Evolutionary conservation across 2,329 filamentous ascomycete genomes (phyloP).

Genomic region (Paramyrothecium roridum): DNA sequence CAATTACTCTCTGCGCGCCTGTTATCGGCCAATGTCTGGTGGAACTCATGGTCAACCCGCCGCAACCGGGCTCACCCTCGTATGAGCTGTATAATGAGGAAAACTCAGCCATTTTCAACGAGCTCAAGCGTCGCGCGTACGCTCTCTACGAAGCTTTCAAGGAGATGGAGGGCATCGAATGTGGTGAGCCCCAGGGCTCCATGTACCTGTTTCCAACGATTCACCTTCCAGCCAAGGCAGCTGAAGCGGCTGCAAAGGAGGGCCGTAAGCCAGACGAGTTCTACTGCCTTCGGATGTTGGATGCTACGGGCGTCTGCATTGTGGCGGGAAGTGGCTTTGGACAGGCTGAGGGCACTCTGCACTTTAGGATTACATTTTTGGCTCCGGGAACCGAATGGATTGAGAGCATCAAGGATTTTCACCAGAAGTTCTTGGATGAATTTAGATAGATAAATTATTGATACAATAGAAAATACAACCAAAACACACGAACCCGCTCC

Average conservation of each 20-base stretch:
- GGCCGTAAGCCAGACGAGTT: conserved; percentile 79
- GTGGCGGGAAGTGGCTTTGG: conserved; percentile 89
- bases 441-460: conserved; percentile 41
- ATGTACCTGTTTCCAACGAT: conserved; percentile 99
- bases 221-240: conserved; percentile 69
- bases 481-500: no score
- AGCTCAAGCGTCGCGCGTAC: conserved; percentile 71
- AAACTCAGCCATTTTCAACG: conserved; percentile 75
- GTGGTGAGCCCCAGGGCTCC: conserved; percentile 80
- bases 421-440: conserved; percentile 82
- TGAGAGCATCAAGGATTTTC: conserved; percentile 78
- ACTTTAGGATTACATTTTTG: conserved; percentile 93
- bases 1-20: conserved; percentile 89
- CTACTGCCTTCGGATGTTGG: conserved; percentile 83
- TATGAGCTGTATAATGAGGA: conserved; percentile 78
- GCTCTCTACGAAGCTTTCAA: conserved; percentile 88
- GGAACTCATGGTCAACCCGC: conserved; percentile 95
- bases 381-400: conserved; percentile 94
- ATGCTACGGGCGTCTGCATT: conserved; percentile 88
- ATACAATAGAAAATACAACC: no score
- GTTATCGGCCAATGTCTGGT: conserved; percentile 93
- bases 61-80: conserved; percentile 74
- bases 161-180: conserved; percentile 91
- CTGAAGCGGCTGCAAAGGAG: conserved; percentile 69
- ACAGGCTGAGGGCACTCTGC: conserved; percentile 81